Evolutionary conservation across 2,329 filamentous ascomycete species (phyloP).

Genomic region (Monilinia aucupariae): DNA sequence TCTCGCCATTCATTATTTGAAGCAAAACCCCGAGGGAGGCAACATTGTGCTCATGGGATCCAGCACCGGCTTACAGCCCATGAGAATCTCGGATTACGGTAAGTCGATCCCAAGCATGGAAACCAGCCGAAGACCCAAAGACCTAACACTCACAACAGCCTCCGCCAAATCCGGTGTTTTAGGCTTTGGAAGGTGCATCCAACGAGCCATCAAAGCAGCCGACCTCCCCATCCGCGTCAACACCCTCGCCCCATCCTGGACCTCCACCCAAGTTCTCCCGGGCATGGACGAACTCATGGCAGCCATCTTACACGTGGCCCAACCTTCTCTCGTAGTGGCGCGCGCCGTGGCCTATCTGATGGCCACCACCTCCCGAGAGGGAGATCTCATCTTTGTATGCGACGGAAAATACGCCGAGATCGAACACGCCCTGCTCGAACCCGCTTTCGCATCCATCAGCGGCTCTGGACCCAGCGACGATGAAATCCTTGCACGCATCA

Average conservation of each 20-base stretch:
- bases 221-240: slow-evolving; percentile 46
- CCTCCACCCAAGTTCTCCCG: slow-evolving; percentile 45
- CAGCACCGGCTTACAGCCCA: slow-evolving; percentile 45
- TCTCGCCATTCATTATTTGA: slow-evolving; percentile 47
- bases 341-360: slow-evolving; percentile 46
- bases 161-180: slow-evolving; percentile 51
- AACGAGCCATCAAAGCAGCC: slow-evolving; percentile 35
- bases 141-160: slow-evolving; percentile 32
- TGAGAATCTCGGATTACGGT: slow-evolving; percentile 47
- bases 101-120: not conserved
- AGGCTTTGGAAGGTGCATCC: slow-evolving; percentile 47
- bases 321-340: slow-evolving; percentile 45
- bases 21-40: slow-evolving; percentile 43
- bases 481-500: slow-evolving; percentile 34
- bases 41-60: slow-evolving; percentile 52
- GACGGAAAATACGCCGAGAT: slow-evolving; percentile 48
- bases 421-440: slow-evolving; percentile 42
- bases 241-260: slow-evolving; percentile 51
- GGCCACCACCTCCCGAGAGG: slow-evolving; percentile 43
- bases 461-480: slow-evolving; percentile 37
- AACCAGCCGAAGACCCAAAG: slow-evolving; percentile 32
- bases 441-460: slow-evolving; percentile 35
- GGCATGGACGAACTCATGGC: slow-evolving; percentile 37
- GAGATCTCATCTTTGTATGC: slow-evolving; percentile 48
- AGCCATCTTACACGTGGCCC: slow-evolving; percentile 39